Evolutionary conservation across 2,329 filamentous ascomycete species (phyloP).

Genomic region (Lasiodiplodia sp.): DNA sequence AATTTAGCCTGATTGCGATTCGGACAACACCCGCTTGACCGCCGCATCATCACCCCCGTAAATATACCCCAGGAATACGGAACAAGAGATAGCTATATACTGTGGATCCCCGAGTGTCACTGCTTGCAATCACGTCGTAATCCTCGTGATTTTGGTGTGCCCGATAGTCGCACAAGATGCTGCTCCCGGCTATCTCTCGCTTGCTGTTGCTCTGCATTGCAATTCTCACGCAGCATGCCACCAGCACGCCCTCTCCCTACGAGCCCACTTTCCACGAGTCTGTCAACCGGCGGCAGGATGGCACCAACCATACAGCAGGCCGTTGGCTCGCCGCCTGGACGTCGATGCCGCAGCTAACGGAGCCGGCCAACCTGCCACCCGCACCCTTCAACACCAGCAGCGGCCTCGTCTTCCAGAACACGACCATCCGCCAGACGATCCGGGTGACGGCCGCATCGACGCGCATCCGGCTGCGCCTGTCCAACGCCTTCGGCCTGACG

Average conservation of each 20-base stretch:
- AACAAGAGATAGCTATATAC: background rate
- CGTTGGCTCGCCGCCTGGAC: constrained; percentile 72
- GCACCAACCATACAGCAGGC: constrained; percentile 41
- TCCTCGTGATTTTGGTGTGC: background rate
- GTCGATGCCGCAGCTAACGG: constrained; percentile 70
- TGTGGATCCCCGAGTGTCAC: background rate
- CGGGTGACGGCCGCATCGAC: constrained; percentile 64
- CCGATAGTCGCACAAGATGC: background rate
- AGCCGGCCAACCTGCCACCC: constrained; percentile 67
- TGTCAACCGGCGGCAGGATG: constrained; percentile 10
- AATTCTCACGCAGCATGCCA: background rate
- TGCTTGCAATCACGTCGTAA: background rate
- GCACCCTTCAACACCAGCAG: constrained; percentile 55
- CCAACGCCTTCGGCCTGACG: constrained; percentile 69
- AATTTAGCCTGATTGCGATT: constrained; percentile 20
- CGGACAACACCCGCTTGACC: constrained; percentile 16
- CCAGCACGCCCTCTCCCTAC: background rate
- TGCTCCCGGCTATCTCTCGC: background rate
- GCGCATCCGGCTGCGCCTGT: constrained; percentile 68
- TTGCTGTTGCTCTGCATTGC: background rate
- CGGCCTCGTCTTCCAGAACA: constrained; percentile 47
- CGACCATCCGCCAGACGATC: constrained; percentile 71
- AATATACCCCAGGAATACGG: background rate
- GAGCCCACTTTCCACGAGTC: background rate
- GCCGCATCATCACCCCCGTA: constrained; percentile 4